Base-by-base conservation (phyloP, 345 rosid genomes). In the Brassica nigra region DNA sequence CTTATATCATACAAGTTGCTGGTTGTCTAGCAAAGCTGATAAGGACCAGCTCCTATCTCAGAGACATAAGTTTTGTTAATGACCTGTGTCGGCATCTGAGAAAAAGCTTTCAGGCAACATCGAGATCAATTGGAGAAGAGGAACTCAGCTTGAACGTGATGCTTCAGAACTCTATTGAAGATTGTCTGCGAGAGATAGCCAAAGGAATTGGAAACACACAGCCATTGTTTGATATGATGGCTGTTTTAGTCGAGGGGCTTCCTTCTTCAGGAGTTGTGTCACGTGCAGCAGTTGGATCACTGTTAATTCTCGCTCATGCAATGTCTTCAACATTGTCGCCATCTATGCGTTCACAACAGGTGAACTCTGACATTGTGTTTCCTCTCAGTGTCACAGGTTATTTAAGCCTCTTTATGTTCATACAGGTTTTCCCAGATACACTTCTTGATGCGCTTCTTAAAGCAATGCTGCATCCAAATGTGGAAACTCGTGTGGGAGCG, bases 11-110 rank as follows among this genome's bases (percentile, higher is more conserved):
- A 71, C 92, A 85, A 88, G 89, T 91, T 80, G 97, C 97, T 33
- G 88, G 97, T 34, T 85, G 86, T 80, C 82, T 95, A 75, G 92
- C 92, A 33, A 85, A 87, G 85, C 92, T 91, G 84, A 88, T 93
- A 71, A 86, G 97, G 86, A 86, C 92, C 39, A 86, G 82, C 74
- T 79, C 81, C 8, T 83, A 81, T 81, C 91, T 93, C 31, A 79
- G 86, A 29, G 99, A 95, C 80, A 81, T 89, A 77, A 89, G 90
- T 66, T 91, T 88, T 77, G 96, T 95, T 44, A 88, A 91, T 70
- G 99, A 95, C 81, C 83, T 95, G 73, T 93, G 99, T 83, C 88
- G 97, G 83, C 99, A 95, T 89, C 76, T 95, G 79, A 85, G 99
- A 82, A 95, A 91, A 86, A 89, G 95, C 78, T 87, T 95, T 74